Percentiles rank a stretch among this genome's conserved stretches.
Conservation (phyloP, 768 basidiomycete genomes). For the Macrocybe gigantea region DNA sequence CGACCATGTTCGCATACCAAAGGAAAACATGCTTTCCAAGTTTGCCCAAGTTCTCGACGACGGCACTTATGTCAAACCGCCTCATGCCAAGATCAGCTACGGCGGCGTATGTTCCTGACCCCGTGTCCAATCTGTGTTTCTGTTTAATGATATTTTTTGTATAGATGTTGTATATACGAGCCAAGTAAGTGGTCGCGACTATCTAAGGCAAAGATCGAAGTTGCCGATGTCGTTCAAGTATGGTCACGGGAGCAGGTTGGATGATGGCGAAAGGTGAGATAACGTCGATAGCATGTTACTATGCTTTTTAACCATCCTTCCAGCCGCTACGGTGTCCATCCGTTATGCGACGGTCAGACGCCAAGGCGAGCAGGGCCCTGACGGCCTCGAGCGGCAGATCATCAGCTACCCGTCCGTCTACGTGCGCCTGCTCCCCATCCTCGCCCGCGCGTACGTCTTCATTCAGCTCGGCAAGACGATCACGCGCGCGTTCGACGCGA, state of each 20-base stretch:
- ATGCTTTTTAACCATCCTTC: not conserved
- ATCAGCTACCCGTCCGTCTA: slow-evolving; percentile 72
- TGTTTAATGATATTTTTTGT: not conserved
- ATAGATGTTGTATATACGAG: slow-evolving; percentile 72
- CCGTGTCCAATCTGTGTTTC: not conserved
- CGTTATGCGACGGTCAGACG: slow-evolving; percentile 70
- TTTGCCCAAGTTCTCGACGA: slow-evolving; percentile 66
- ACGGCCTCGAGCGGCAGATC: slow-evolving; percentile 58
- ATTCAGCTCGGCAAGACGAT: slow-evolving; percentile 55
- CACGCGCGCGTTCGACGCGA: slow-evolving; percentile 43
- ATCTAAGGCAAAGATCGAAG: not conserved
- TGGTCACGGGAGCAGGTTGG: slow-evolving; percentile 62
- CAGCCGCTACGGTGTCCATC: slow-evolving; percentile 58
- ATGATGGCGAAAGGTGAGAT: slow-evolving; percentile 53
- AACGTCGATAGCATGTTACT: not conserved
- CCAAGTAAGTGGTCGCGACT: slow-evolving; percentile 35
- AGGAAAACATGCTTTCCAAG: slow-evolving; percentile 67
- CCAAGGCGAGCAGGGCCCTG: slow-evolving; percentile 49
- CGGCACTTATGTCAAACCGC: slow-evolving; percentile 59
- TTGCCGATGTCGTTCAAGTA: slow-evolving; percentile 29
- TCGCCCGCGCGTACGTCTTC: slow-evolving; percentile 66
- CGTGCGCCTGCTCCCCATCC: slow-evolving; percentile 64
- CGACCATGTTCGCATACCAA: slow-evolving; percentile 58
- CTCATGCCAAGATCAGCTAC: slow-evolving; percentile 70
- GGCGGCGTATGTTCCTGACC: slow-evolving; percentile 49